Percentiles rank a stretch among this genome's conserved stretches.
phyloP scores from a whole-genome alignment of 2,329 filamentous ascomycete species.

The Sporothrix pseudoabietina region DNA sequence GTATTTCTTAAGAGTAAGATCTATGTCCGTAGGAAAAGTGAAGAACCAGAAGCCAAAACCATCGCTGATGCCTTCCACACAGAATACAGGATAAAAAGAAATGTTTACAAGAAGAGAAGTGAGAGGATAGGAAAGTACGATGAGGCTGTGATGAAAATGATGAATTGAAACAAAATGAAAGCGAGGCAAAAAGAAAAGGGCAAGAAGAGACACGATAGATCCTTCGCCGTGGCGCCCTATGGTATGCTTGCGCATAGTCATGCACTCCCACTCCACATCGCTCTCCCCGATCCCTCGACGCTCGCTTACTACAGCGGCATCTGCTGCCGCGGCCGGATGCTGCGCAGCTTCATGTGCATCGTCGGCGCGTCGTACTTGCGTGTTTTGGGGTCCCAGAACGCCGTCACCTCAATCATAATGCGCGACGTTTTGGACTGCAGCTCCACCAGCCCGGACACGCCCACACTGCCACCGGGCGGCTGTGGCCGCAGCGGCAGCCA shows the following conservation, averaged over 20 bases:
- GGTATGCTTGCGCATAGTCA: background rate
- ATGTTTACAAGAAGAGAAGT: constrained; percentile 10
- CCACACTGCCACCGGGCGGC: constrained; percentile 55
- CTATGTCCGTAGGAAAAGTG: constrained; percentile 6
- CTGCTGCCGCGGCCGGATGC: constrained; percentile 49
- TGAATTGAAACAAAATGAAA: background rate
- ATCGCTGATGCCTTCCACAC: constrained; percentile 16
- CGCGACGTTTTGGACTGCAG: constrained; percentile 50
- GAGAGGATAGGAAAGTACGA: constrained; percentile 1
- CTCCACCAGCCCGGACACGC: constrained; percentile 58
- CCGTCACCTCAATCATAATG: constrained; percentile 55
- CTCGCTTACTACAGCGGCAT: constrained; percentile 33
- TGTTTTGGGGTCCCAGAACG: constrained; percentile 60
- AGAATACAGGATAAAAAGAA: background rate
- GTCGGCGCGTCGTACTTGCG: constrained; percentile 48
- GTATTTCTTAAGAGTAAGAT: background rate
- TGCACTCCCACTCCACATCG: background rate
- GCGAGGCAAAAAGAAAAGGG: background rate
- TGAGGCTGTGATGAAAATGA: background rate
- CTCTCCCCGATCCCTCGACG: background rate
- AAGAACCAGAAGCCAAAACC: background rate
- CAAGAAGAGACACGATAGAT: background rate
- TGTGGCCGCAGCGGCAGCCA: constrained; percentile 50
- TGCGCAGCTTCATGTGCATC: constrained; percentile 47
- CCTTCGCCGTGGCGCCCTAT: constrained; percentile 1